Evolutionary conservation across 352 stramenopile species (phyloP).

Genomic region (Phytophthora foliorum): DNA sequence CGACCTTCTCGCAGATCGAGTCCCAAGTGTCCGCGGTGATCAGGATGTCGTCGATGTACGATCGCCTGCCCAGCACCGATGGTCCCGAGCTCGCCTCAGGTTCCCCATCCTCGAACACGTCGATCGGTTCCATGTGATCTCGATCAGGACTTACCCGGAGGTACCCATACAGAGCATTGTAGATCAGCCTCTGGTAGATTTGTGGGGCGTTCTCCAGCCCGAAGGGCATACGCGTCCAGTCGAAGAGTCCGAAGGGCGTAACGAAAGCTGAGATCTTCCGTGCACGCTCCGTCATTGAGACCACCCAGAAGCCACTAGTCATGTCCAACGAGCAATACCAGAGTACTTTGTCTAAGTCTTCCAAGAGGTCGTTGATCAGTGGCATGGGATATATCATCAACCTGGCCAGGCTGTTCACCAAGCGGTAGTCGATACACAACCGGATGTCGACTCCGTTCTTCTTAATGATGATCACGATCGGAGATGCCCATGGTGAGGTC

Average conservation of each 20-base stretch:
- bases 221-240: not conserved
- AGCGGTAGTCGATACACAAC: not conserved
- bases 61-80: not conserved
- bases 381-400: not conserved
- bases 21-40: not conserved
- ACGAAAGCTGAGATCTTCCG: not conserved
- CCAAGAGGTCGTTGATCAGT: not conserved
- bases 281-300: not conserved
- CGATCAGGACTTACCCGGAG: not conserved
- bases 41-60: not conserved
- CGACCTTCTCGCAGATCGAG: not conserved
- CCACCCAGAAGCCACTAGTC: not conserved
- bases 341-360: not conserved
- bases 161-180: not conserved
- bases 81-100: not conserved
- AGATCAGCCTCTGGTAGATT: not conserved
- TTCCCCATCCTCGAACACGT: not conserved
- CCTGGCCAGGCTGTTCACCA: not conserved
- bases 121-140: no score
- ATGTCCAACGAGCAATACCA: not conserved
- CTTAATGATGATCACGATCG: slow-evolving; percentile 4
- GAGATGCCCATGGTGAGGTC: slow-evolving; percentile 1
- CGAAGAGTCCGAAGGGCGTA: not conserved
- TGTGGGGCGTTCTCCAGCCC: not conserved
- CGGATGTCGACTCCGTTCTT: not conserved